Conservation (phyloP, 345 rosid genomes). For the Arabidopsis suecica region DNA sequence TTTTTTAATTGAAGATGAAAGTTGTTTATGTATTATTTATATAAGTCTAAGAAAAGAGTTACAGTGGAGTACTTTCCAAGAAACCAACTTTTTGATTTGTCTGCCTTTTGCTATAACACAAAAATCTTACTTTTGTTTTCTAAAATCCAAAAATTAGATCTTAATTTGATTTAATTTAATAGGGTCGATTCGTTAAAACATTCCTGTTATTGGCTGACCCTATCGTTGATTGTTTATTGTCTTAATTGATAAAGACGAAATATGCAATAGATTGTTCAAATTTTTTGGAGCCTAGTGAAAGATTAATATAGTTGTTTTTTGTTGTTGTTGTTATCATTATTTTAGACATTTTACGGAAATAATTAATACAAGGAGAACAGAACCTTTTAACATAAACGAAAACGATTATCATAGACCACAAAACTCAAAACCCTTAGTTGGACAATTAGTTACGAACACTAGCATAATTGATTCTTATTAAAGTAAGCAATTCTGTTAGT, state of each 20-base stretch:
- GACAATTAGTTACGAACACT: slow-evolving; percentile 22
- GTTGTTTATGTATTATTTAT: slow-evolving; percentile 39
- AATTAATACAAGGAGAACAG: neutral
- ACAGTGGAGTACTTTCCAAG: slow-evolving; percentile 72
- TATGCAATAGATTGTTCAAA: slow-evolving; percentile 22
- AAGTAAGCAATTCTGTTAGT: slow-evolving; percentile 31
- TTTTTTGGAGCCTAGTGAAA: slow-evolving; percentile 38
- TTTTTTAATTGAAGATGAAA: slow-evolving; percentile 36
- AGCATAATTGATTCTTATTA: slow-evolving; percentile 7
- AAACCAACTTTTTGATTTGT: slow-evolving; percentile 52
- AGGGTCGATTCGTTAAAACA: slow-evolving; percentile 35
- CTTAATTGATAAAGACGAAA: slow-evolving; percentile 34
- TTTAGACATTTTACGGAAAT: slow-evolving; percentile 23
- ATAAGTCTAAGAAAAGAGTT: slow-evolving; percentile 43
- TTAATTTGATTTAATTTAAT: slow-evolving; percentile 38
- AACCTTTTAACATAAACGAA: slow-evolving; percentile 5
- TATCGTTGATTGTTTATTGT: slow-evolving; percentile 37
- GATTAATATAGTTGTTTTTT: neutral
- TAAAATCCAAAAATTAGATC: slow-evolving; percentile 34
- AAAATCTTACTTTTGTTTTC: slow-evolving; percentile 42
- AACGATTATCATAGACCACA: slow-evolving; percentile 16
- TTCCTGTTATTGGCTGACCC: slow-evolving; percentile 36
- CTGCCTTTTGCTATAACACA: slow-evolving; percentile 42
- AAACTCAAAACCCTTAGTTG: slow-evolving; percentile 28
- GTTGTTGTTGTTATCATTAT: slow-evolving; percentile 22